Evolutionary conservation across 768 basidiomycete species (phyloP), one percentile per base, ranked within the genome.

Genomic region (Gloeopeniophorella convolvens): DNA sequence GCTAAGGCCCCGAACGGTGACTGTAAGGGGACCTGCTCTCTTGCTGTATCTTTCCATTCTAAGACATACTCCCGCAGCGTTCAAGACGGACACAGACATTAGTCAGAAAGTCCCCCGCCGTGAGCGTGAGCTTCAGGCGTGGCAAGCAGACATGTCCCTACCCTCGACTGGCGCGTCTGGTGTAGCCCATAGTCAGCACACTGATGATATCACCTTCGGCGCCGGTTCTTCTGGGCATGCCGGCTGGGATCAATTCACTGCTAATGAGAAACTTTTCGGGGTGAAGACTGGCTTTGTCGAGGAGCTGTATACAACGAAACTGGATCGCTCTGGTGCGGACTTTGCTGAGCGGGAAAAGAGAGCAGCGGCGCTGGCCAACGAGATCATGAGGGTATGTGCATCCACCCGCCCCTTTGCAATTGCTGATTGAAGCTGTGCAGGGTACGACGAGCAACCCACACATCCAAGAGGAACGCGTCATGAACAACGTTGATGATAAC

Each of bases 251-350:
- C 92, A 96, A 66, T 99, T 95, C 60, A 83, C 83, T 16, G 89
- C 74, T 34, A 99, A 98, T 67, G 95, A 98, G 68, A 76, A 86
- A 60, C 74, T 90, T 48, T 98, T 96, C 63, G 96, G 96, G 20
- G 82, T 95, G 55, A 91, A 75, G 61, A 91, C 92, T 8, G 80
- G 79, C 59, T 99, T 90, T 67, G 85, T 95, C 61, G 96, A 99
- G 70, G 89, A 95, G 50, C 63, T 83, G 28, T 99, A 99, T 66
- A 98, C 96, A 10, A 98, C 95, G 15, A 91, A 82, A 69, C 74
- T 99, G 37, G 90, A 98, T 63, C 80, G 89, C 56, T 78, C 70
- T 46, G 85, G 80, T 6, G 78, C 85, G 18, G 93, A 94, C 66
- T 99, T 77, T 66, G 89, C 85, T 69, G 89, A 92, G 69, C 77